Percentiles rank a stretch among this genome's conserved stretches.
Conservation (phyloP, 768 basidiomycete species). For the Mycena epipterygia region DNA sequence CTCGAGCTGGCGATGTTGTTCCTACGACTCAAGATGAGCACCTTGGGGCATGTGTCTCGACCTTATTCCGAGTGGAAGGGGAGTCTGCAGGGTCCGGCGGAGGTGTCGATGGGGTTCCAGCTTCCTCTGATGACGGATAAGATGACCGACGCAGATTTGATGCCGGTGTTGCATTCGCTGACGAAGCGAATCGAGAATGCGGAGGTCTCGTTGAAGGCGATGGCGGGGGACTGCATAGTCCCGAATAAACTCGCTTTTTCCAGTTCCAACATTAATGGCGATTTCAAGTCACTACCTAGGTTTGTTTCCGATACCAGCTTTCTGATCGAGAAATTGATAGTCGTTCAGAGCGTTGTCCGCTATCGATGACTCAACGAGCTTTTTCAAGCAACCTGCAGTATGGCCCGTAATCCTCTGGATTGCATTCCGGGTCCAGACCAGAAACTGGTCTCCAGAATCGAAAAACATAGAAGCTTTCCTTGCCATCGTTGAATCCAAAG, state of each 20-base stretch:
- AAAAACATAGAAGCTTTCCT: constrained; percentile 10
- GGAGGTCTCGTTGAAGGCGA: not conserved
- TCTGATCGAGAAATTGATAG: constrained; percentile 12
- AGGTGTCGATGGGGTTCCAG: constrained; percentile 1
- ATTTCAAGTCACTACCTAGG: constrained; percentile 12
- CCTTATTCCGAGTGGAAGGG: not conserved
- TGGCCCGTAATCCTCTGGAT: constrained; percentile 28
- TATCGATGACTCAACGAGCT: not conserved
- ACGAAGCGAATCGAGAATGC: not conserved
- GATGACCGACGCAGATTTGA: constrained; percentile 4
- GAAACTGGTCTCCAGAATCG: not conserved
- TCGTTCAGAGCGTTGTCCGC: constrained; percentile 15
- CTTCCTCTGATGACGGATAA: constrained; percentile 6
- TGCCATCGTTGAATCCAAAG: constrained; percentile 8
- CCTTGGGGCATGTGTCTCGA: too few species aligned
- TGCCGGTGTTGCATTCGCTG: not conserved
- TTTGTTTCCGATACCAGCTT: constrained; percentile 6
- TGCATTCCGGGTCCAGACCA: constrained; percentile 19
- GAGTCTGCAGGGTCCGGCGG: not conserved
- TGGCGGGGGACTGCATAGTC: constrained; percentile 5
- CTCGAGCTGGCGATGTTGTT: too few species aligned
- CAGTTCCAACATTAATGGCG: not conserved
- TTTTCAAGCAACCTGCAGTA: constrained; percentile 13
- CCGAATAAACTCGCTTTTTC: constrained; percentile 8
- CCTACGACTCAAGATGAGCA: too few species aligned